Evolutionary conservation across 129 eudicot genomes (phyloP).

Genomic region (Deinandra increscens): DNA sequence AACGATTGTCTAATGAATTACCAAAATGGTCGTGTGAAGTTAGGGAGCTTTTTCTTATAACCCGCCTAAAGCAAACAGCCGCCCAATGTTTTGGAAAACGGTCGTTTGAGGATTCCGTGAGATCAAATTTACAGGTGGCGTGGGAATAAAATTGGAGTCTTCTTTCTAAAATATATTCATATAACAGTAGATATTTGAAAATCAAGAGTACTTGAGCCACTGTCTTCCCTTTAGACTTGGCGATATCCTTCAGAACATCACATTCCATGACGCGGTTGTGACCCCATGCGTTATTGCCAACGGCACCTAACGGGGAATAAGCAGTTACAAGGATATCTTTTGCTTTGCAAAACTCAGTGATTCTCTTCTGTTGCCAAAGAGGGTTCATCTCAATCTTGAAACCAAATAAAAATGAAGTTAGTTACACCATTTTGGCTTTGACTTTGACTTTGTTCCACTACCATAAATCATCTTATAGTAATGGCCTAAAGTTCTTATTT

Average conservation of each 20-base stretch:
- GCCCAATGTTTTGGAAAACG: no score
- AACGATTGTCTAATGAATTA: no score
- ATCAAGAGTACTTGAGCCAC: conserved; percentile 42
- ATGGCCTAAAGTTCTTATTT: neutral
- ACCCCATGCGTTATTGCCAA: conserved; percentile 38
- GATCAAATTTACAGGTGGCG: no score
- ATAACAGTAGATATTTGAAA: conserved; percentile 36
- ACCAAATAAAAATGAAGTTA: neutral
- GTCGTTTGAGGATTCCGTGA: no score
- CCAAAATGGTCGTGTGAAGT: no score
- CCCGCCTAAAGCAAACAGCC: no score
- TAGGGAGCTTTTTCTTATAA: no score
- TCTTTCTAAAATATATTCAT: conserved; percentile 44
- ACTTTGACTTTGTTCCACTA: neutral
- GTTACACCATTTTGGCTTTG: neutral
- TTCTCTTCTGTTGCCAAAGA: conserved; percentile 43
- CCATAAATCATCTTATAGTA: neutral
- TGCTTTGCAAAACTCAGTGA: conserved; percentile 16
- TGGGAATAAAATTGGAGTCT: no score
- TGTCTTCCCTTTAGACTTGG: conserved; percentile 3
- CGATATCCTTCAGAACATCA: no score
- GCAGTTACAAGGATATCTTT: conserved; percentile 35
- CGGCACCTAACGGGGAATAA: conserved; percentile 48
- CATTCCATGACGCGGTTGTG: conserved; percentile 30
- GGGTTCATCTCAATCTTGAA: conserved; percentile 54